Evolutionary conservation across 768 basidiomycete genomes (phyloP).

Genomic region (Boletus reticuloceps): DNA sequence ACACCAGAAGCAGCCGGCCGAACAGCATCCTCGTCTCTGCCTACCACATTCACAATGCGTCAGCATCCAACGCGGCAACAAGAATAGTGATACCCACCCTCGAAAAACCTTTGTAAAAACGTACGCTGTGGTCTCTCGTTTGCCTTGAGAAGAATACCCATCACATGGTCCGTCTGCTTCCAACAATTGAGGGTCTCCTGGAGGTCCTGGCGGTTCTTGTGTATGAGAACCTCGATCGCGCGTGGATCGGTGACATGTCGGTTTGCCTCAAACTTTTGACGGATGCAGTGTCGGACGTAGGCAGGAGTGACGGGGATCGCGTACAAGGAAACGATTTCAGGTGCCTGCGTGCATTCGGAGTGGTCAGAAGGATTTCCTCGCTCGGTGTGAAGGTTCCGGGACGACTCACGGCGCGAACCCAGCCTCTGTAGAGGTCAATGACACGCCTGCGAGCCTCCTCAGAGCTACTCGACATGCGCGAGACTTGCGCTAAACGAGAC

Average conservation of each 20-base stretch:
- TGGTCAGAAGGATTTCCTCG: background rate
- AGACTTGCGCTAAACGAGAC: constrained; percentile 73
- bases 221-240: constrained; percentile 80
- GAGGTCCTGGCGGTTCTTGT: constrained; percentile 83
- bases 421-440: constrained; percentile 83
- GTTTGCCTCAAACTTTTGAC: constrained; percentile 86
- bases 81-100: constrained; percentile 48
- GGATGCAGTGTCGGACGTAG: constrained; percentile 75
- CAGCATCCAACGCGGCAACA: background rate
- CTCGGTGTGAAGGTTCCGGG: too few relatives aligned
- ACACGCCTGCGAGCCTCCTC: constrained; percentile 67
- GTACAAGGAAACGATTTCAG: constrained; percentile 82
- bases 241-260: constrained; percentile 76
- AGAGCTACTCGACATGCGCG: constrained; percentile 53
- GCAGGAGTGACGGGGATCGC: constrained; percentile 76
- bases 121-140: constrained; percentile 48
- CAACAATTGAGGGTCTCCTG: constrained; percentile 95
- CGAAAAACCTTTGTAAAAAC: constrained; percentile 83
- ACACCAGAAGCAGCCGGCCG: constrained; percentile 61
- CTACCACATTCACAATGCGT: constrained; percentile 33
- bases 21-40: constrained; percentile 72
- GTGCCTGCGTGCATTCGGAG: constrained; percentile 61
- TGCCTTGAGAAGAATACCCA: constrained; percentile 61
- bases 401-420: constrained; percentile 83
- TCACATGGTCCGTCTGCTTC: constrained; percentile 83